A percentile compares a stretch with the other conserved stretches of the same genome.
Evolutionary conservation across 192 early-diverging fungal species (phyloP).

Genomic region (Gorgonomyces haynaldii): DNA sequence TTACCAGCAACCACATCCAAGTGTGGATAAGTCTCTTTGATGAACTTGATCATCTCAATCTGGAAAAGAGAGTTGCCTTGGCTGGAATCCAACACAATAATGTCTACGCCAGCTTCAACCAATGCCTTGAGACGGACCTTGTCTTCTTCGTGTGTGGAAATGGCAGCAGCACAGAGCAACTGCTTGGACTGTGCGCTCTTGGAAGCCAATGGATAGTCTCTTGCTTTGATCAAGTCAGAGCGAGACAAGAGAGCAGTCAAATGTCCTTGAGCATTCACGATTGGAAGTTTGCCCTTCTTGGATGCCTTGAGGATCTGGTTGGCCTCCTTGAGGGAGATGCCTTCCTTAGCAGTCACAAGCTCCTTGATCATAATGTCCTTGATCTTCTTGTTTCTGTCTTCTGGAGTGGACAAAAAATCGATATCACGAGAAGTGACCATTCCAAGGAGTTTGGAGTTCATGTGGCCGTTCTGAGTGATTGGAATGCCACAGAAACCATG

Average conservation of each 20-base stretch:
- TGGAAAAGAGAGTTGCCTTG: conserved; percentile 93
- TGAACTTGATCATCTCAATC: conserved; percentile 89
- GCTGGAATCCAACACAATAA: conserved; percentile 89
- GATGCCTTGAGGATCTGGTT: conserved; percentile 76
- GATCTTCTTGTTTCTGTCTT: conserved; percentile 51
- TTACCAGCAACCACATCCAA: conserved; percentile 94
- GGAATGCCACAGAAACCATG: conserved; percentile 95
- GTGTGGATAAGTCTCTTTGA: conserved; percentile 71
- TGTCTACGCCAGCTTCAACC: conserved; percentile 90
- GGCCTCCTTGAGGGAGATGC: conserved; percentile 82
- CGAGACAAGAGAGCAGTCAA: conserved; percentile 85
- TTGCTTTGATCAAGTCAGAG: conserved; percentile 93
- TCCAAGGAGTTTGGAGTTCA: conserved; percentile 81
- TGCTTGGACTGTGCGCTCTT: conserved; percentile 74
- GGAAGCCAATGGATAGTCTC: conserved; percentile 87
- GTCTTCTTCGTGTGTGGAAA: conserved; percentile 85
- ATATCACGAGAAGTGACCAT: conserved; percentile 96
- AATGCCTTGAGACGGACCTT: conserved; percentile 67
- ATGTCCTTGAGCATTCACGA: conserved; percentile 70
- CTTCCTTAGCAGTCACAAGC: conserved; percentile 71
- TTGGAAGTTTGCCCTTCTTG: conserved; percentile 92
- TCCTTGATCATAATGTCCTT: conserved; percentile 82
- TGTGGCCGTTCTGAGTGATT: conserved; percentile 81
- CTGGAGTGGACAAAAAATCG: conserved; percentile 60
- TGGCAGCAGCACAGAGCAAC: conserved; percentile 85